Conservation (phyloP, 306 rosid genomes). For the Lathyrus sativus region DNA sequence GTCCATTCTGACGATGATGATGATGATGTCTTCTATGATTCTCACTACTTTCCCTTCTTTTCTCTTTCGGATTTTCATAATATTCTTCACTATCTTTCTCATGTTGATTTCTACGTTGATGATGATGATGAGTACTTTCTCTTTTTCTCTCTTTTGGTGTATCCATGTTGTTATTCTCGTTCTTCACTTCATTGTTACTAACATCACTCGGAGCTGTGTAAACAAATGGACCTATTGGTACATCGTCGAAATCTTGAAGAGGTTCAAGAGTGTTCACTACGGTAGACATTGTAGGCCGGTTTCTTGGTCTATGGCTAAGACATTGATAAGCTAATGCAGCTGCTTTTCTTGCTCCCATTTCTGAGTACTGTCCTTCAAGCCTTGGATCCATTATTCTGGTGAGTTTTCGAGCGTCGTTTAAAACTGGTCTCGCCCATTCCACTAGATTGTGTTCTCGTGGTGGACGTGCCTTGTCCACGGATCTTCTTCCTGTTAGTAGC, state of each 20-base stretch:
- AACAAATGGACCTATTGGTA: conserved; percentile 74
- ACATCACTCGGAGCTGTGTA: conserved; percentile 55
- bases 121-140: conserved; percentile 28
- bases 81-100: conserved; percentile 32
- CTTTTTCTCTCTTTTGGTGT: conserved; percentile 45
- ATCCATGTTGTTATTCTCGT: conserved; percentile 35
- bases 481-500: conserved; percentile 73
- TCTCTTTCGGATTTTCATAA: conserved; percentile 33
- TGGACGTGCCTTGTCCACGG: conserved; percentile 73
- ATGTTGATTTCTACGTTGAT: conserved; percentile 22
- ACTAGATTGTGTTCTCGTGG: conserved; percentile 73
- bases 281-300: conserved; percentile 66
- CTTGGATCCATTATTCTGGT: conserved; percentile 77
- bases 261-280: conserved; percentile 79
- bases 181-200: conserved; percentile 11
- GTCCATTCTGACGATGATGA: conserved; percentile 31
- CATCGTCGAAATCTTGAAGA: conserved; percentile 69
- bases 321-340: conserved; percentile 92
- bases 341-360: conserved; percentile 74
- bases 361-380: conserved; percentile 83
- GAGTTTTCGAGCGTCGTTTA: conserved; percentile 61
- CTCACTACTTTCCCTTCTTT: conserved; percentile 44
- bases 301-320: conserved; percentile 83
- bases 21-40: conserved; percentile 27
- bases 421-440: conserved; percentile 81